A percentile compares a stretch with the other conserved stretches of the same genome.
phyloP scores from a whole-genome alignment of 2,329 filamentous ascomycete species.

The Trichoderma koningiopsis region DNA sequence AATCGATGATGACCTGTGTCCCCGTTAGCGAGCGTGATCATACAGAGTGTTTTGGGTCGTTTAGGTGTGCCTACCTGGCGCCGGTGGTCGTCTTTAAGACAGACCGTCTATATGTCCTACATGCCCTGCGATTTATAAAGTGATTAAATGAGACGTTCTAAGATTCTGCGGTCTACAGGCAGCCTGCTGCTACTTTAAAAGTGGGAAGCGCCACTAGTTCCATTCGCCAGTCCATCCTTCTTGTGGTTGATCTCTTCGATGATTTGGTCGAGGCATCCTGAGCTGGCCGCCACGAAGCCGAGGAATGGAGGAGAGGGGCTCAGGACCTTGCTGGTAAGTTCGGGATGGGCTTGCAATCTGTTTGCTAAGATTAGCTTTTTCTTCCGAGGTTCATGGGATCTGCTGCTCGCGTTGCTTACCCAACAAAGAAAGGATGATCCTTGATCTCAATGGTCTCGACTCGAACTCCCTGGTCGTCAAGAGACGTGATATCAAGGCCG shows the following conservation, averaged over 20 bases:
- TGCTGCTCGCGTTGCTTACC: conserved; percentile 21
- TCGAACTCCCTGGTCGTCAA: conserved; percentile 74
- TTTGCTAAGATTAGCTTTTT: conserved; percentile 42
- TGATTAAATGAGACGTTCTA: not conserved
- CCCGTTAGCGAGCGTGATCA: not conserved
- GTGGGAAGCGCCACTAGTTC: not conserved
- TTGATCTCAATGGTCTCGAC: conserved; percentile 84
- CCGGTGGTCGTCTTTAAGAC: not conserved
- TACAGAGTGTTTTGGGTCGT: not conserved
- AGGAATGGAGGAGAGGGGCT: conserved; percentile 55
- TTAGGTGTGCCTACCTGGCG: not conserved
- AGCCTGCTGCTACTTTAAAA: not conserved
- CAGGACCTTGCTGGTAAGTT: conserved; percentile 65
- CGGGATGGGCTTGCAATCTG: conserved; percentile 78
- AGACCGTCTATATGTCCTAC: not conserved
- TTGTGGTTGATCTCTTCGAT: conserved; percentile 20
- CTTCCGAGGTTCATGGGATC: conserved; percentile 36
- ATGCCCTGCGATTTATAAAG: not conserved
- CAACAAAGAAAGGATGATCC: conserved; percentile 81
- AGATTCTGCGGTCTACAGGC: not conserved
- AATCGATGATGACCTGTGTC: not conserved
- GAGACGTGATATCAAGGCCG: conserved; percentile 76
- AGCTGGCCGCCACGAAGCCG: conserved; percentile 79
- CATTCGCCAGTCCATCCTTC: not conserved
- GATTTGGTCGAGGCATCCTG: conserved; percentile 61